Conservation (phyloP, 2,329 filamentous ascomycete species). For the Setomelanomma holmii region DNA sequence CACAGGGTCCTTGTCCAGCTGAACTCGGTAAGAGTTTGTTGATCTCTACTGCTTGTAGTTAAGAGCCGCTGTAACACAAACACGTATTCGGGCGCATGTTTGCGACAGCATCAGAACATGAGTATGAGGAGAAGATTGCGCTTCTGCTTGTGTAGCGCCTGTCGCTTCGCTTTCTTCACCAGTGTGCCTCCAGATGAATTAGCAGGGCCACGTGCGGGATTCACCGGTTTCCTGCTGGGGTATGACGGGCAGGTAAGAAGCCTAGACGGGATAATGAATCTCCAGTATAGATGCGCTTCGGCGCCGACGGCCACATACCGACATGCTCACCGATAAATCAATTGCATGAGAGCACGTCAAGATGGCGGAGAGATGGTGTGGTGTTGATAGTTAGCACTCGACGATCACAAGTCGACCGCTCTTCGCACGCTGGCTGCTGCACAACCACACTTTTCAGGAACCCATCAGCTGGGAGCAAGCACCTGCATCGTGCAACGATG, state of each 20-base stretch:
- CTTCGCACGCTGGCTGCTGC: neutral
- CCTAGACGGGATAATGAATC: neutral
- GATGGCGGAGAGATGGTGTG: slow-evolving; percentile 10
- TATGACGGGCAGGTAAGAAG: neutral
- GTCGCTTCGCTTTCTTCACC: neutral
- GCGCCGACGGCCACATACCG: neutral
- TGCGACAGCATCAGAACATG: neutral
- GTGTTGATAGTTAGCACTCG: too few species aligned
- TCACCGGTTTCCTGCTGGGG: neutral
- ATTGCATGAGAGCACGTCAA: neutral
- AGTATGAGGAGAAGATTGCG: too few species aligned
- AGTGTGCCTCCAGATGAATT: too few species aligned
- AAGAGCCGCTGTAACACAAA: neutral
- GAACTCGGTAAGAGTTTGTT: slow-evolving; percentile 15
- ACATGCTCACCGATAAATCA: neutral
- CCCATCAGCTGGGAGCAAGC: slow-evolving; percentile 12
- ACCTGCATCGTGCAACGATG: slow-evolving; percentile 32
- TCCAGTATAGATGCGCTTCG: neutral
- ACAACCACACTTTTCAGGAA: too few species aligned
- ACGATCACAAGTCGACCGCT: neutral
- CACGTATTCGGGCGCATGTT: neutral
- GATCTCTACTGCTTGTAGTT: slow-evolving; percentile 20
- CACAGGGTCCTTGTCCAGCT: slow-evolving; percentile 27
- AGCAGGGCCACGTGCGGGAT: neutral
- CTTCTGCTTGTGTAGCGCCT: too few species aligned